Percentiles rank a stretch among this genome's conserved stretches.
phyloP scores from a whole-genome alignment of 2,329 filamentous ascomycete species.

The Cryphonectria parasitica region DNA sequence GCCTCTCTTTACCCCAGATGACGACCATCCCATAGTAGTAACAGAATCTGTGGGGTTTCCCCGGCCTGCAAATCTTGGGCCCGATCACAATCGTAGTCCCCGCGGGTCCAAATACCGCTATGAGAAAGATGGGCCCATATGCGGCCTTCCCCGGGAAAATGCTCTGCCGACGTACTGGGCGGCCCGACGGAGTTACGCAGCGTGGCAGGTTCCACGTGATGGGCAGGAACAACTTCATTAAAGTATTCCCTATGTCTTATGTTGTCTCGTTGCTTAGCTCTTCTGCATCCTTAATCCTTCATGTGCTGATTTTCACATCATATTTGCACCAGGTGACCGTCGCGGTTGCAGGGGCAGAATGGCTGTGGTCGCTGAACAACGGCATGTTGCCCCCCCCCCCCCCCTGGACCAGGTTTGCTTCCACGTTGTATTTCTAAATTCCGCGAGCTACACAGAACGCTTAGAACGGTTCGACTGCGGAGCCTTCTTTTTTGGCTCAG shows the following conservation, averaged over 20 bases:
- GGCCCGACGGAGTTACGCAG: not conserved
- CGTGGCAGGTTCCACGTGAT: slow-evolving; percentile 4
- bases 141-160: slow-evolving; percentile 4
- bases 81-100: slow-evolving; percentile 1
- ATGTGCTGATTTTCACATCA: not conserved
- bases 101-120: not conserved
- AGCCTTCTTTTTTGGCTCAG: not conserved
- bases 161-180: slow-evolving; percentile 2
- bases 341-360: not conserved
- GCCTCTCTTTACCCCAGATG: slow-evolving; percentile 1
- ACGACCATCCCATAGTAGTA: slow-evolving; percentile 1
- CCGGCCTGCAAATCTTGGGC: slow-evolving; percentile 18
- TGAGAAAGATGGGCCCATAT: slow-evolving; percentile 3
- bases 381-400: not conserved
- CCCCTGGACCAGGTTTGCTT: not conserved
- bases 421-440: not conserved
- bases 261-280: not conserved
- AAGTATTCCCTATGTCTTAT: too few species aligned
- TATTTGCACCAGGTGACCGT: not conserved
- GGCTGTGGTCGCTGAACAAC: not conserved
- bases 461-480: not conserved
- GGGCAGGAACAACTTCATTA: not conserved
- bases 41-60: not conserved
- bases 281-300: not conserved
- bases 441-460: not conserved